These are phyloP conservation scores for Tulasnella sp. DNA, from an alignment of 768 basidiomycete genomes.

Conservation along the genomic window DNA sequence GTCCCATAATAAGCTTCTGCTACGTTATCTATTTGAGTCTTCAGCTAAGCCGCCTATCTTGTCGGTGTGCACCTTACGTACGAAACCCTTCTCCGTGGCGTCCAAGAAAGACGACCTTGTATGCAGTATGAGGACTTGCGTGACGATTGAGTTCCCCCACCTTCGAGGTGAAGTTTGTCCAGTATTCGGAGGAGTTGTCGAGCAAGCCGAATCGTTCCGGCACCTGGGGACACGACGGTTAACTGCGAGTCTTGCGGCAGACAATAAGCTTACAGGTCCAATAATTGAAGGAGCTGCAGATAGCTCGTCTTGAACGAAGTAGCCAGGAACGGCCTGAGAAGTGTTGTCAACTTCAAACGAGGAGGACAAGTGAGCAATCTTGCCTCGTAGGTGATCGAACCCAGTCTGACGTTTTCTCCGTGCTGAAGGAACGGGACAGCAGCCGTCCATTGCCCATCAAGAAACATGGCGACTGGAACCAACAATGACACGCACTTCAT, in stretches of 20 bases:
- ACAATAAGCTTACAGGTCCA: slow-evolving; percentile 23
- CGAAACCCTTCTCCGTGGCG: slow-evolving; percentile 67
- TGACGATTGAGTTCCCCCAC: slow-evolving; percentile 38
- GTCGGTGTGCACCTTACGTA: slow-evolving; percentile 27
- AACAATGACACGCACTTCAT: too few species aligned
- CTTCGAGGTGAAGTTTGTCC: slow-evolving; percentile 34
- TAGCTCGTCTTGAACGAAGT: slow-evolving; percentile 34
- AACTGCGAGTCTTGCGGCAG: neutral
- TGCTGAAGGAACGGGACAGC: too few species aligned
- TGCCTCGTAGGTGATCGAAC: too few species aligned
- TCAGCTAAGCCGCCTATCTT: neutral
- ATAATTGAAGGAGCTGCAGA: slow-evolving; percentile 23
- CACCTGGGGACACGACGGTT: slow-evolving; percentile 29
- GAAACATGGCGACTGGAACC: too few species aligned
- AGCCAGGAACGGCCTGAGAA: slow-evolving; percentile 30
- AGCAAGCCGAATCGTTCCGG: slow-evolving; percentile 47
- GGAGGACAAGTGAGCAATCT: too few species aligned
- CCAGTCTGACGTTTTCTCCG: too few species aligned
- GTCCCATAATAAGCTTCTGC: slow-evolving; percentile 47
- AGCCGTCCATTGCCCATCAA: too few species aligned
- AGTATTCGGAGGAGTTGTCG: slow-evolving; percentile 38
- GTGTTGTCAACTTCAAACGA: too few species aligned
- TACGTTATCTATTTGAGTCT: slow-evolving; percentile 37
- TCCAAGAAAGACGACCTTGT: slow-evolving; percentile 54
- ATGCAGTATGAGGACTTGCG: slow-evolving; percentile 31